phyloP scores from a whole-genome alignment of 495 filamentous ascomycete genomes.

The Hyaloscypha variabilis region DNA sequence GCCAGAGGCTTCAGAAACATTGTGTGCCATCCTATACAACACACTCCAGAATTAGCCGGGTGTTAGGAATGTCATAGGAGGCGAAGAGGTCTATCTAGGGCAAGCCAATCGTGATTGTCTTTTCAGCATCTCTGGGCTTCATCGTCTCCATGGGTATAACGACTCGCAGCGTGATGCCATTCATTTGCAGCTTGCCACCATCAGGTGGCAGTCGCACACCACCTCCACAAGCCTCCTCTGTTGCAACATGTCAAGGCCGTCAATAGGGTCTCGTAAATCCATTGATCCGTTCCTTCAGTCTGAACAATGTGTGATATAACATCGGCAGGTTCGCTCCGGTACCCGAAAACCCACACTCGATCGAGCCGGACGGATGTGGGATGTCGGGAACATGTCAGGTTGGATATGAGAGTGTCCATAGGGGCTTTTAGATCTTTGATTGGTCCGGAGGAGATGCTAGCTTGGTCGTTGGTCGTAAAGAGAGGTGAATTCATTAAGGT shows the following conservation, averaged over 20 bases:
- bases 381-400: slow-evolving; percentile 6
- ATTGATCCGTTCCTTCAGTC: slow-evolving; percentile 13
- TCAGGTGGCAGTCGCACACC: slow-evolving; percentile 8
- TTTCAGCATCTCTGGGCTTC: too few relatives aligned
- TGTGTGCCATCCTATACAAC: too few relatives aligned
- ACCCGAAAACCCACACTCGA: slow-evolving; percentile 6
- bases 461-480: background rate
- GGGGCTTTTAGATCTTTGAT: slow-evolving; percentile 22
- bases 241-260: slow-evolving; percentile 23
- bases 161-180: background rate
- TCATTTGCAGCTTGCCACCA: slow-evolving; percentile 2
- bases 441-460: too few relatives aligned
- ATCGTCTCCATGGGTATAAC: background rate
- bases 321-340: slow-evolving; percentile 9
- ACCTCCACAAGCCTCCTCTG: slow-evolving; percentile 14
- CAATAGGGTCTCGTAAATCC: too few relatives aligned
- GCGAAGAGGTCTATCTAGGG: background rate
- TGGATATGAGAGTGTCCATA: slow-evolving; percentile 17
- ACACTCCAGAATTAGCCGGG: too few relatives aligned
- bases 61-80: too few relatives aligned
- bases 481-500: slow-evolving; percentile 16
- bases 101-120: slow-evolving; percentile 5
- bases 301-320: slow-evolving; percentile 21
- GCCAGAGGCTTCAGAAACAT: too few relatives aligned
- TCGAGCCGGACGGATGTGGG: background rate